Evolutionary conservation across 2,329 filamentous ascomycete species (phyloP).

Genomic region (Arthrobotrys musiformis): DNA sequence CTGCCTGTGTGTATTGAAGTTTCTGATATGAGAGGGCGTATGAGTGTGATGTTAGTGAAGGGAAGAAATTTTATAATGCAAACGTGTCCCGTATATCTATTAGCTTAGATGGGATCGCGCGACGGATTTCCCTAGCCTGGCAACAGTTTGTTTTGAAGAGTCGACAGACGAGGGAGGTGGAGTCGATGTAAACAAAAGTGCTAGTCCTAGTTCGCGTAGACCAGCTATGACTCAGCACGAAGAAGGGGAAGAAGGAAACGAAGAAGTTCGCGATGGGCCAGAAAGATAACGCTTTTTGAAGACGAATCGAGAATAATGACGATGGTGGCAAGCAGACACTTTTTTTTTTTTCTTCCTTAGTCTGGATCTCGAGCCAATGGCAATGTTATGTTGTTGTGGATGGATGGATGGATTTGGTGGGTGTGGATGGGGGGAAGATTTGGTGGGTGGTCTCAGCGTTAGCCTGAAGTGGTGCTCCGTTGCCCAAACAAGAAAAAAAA

Average conservation of each 20-base stretch:
- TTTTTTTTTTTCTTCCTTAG: background rate
- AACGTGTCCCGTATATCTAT: background rate
- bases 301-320: constrained; percentile 22
- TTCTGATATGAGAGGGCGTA: background rate
- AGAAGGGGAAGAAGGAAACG: background rate
- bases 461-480: no score
- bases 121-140: constrained; percentile 25
- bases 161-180: constrained; percentile 22
- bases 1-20: background rate
- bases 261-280: background rate
- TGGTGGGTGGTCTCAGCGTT: no score
- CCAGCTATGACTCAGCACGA: background rate
- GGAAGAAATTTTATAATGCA: background rate
- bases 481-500: constrained; percentile 19
- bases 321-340: constrained; percentile 20
- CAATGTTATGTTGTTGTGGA: background rate
- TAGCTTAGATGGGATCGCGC: constrained; percentile 3
- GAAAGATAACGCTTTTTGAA: background rate
- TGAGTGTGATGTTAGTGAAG: background rate
- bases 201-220: background rate
- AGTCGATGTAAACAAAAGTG: constrained; percentile 48
- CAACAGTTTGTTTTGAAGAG: constrained; percentile 38
- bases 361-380: constrained; percentile 15
- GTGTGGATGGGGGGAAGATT: background rate
- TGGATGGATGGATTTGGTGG: background rate